phyloP scores from a whole-genome alignment of 805 yeast species.

The Cyberlindnera galapagoensis region DNA sequence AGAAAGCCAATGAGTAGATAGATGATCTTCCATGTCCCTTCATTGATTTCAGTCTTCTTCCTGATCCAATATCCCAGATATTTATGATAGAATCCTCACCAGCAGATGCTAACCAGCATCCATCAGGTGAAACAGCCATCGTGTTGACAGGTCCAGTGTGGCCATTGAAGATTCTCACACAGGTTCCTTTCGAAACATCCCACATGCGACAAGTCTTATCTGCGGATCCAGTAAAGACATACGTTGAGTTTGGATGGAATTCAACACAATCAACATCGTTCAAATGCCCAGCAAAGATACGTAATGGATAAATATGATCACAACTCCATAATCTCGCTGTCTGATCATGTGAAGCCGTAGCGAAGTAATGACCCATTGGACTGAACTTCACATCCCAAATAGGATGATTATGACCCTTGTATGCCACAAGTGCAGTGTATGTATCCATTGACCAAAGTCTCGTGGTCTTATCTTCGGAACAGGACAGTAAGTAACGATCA shows the following conservation, averaged over 20 bases:
- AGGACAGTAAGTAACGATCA: slow-evolving; percentile 67
- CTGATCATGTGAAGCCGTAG: slow-evolving; percentile 97
- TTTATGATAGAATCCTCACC: slow-evolving; percentile 88
- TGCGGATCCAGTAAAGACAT: slow-evolving; percentile 89
- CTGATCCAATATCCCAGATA: slow-evolving; percentile 92
- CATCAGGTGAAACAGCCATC: slow-evolving; percentile 91
- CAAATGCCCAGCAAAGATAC: slow-evolving; percentile 96
- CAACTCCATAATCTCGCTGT: slow-evolving; percentile 98
- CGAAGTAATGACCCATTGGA: slow-evolving; percentile 95
- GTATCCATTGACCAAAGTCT: slow-evolving; percentile 94
- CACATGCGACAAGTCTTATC: slow-evolving; percentile 98
- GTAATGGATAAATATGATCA: slow-evolving; percentile 92
- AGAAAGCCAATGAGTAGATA: slow-evolving; percentile 77
- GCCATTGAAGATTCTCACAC: slow-evolving; percentile 88
- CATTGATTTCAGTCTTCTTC: slow-evolving; percentile 83
- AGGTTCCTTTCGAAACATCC: slow-evolving; percentile 86
- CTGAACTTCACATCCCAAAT: slow-evolving; percentile 96
- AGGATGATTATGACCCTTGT: slow-evolving; percentile 94
- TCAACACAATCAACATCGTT: slow-evolving; percentile 93
- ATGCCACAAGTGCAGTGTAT: slow-evolving; percentile 81
- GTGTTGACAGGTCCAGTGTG: slow-evolving; percentile 86
- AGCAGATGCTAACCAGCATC: slow-evolving; percentile 92
- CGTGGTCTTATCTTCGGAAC: slow-evolving; percentile 89
- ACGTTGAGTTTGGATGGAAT: slow-evolving; percentile 95
- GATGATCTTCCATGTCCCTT: slow-evolving; percentile 89